These are phyloP conservation scores for Neoconidiobolus thromboides DNA, from an alignment of 371 early-diverging fungal genomes.

Conservation along the genomic window DNA sequence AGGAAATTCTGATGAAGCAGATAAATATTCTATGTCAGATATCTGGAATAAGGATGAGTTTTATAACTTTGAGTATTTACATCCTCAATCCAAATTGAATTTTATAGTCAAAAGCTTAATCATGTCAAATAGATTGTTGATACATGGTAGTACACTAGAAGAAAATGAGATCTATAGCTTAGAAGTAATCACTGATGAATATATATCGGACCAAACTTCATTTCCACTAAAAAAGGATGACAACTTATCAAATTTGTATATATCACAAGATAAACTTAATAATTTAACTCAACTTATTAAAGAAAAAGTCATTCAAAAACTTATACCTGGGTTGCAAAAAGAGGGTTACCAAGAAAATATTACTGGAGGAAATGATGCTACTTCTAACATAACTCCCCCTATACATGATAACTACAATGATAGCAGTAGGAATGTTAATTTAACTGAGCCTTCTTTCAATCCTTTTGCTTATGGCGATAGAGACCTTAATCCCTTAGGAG, in stretches of 20 bases:
- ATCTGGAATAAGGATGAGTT: conserved; percentile 10
- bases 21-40: too few species aligned
- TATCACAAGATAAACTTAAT: conserved; percentile 28
- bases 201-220: conserved; percentile 34
- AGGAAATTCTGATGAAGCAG: too few species aligned
- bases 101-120: conserved; percentile 41
- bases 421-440: background rate
- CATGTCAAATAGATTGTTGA: conserved; percentile 30
- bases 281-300: conserved; percentile 32
- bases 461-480: conserved; percentile 22
- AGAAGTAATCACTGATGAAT: conserved; percentile 27
- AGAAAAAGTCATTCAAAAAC: conserved; percentile 34
- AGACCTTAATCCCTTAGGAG: conserved; percentile 8
- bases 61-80: conserved; percentile 41
- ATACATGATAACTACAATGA: background rate
- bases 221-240: conserved; percentile 14
- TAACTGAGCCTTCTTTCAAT: conserved; percentile 7
- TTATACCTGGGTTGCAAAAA: conserved; percentile 45
- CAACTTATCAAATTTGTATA: conserved; percentile 18
- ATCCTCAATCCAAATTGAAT: conserved; percentile 39
- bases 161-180: conserved; percentile 36
- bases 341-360: conserved; percentile 24
- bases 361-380: background rate
- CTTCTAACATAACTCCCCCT: background rate
- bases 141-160: conserved; percentile 44